Evolutionary conservation across 2,329 filamentous ascomycete species (phyloP), one percentile per base, ranked within the genome.

Genomic region (Beauveria asiatica): DNA sequence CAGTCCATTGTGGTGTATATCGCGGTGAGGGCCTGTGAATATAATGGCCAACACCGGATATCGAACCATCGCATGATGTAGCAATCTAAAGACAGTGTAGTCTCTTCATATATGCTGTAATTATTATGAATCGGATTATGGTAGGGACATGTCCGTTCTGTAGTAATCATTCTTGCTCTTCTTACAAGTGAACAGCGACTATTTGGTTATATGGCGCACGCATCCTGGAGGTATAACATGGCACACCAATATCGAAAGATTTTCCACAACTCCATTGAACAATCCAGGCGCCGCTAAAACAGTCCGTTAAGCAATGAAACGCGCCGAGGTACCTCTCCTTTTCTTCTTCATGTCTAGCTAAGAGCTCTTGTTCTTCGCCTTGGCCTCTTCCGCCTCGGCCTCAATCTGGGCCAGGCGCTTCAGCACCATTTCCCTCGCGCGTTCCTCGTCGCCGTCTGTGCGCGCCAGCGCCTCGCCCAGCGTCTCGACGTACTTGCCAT

Each of bases 371-470:
- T 42, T 54, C 5, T 42, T 54, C 5, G n/a, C 23, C 51, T 61
- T 56, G 21, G 51, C 51, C 23, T 33, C 41, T 17, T 57, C 59
- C 5, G 59, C 59, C n/a, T 50, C 59, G 16, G 42, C 59, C 55
- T 62, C 60, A 33, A 62, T 62, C 42, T 53, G 33, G 8, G 64
- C 63, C 5, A 65, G 62, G 9, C 61, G 61, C 59, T 62, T 49
- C 5, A 65, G 45, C 19, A 65, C 63, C 42, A 65, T 37, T n/a
- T 59, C 61, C 17, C 62, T 39, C 2, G 63, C 63, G 16, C 48
- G 53, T 41, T 65, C 63, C 21, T 64, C 63, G 13, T 65, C 63
- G 3, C 63, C 63, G 19, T 56, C 58, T 5, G 60, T 62, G 19
- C 63, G 52, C 3, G 19, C 25, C 33, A 30, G 52, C 6, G 63